Conservation (phyloP, 2,329 filamentous ascomycete species). For the Colletotrichum magnum region DNA sequence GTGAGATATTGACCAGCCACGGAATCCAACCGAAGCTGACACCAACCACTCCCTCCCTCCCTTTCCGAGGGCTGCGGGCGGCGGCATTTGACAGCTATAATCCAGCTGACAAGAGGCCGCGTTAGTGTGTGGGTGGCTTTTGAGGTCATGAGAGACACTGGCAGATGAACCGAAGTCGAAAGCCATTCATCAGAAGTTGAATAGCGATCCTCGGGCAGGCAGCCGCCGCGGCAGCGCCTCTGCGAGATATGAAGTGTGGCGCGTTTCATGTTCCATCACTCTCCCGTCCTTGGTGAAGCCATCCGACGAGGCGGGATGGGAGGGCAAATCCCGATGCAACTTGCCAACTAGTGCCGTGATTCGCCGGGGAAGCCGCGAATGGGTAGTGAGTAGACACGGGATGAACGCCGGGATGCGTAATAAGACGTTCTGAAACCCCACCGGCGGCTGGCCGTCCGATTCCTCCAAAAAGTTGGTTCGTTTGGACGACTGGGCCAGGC, state of each 20-base stretch:
- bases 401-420: constrained; percentile 15
- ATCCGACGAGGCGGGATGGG: background rate
- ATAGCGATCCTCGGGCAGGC: constrained; percentile 8
- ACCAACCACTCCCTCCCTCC: background rate
- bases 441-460: constrained; percentile 16
- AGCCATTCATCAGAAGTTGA: constrained; percentile 7
- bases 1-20: background rate
- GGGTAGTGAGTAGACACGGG: constrained; percentile 25
- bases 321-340: background rate
- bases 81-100: background rate
- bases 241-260: constrained; percentile 13
- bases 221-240: constrained; percentile 9
- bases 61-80: background rate
- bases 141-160: background rate
- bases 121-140: constrained; percentile 4
- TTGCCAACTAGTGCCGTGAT: constrained; percentile 12
- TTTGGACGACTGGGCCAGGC: constrained; percentile 9
- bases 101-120: background rate
- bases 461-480: background rate
- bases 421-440: constrained; percentile 27
- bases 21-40: background rate
- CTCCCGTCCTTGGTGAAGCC: background rate
- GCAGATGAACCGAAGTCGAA: background rate
- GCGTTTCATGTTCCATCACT: constrained; percentile 12
- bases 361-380: constrained; percentile 18